Conservation (phyloP, 768 basidiomycete genomes). For the Tylopilus subfusipes region DNA sequence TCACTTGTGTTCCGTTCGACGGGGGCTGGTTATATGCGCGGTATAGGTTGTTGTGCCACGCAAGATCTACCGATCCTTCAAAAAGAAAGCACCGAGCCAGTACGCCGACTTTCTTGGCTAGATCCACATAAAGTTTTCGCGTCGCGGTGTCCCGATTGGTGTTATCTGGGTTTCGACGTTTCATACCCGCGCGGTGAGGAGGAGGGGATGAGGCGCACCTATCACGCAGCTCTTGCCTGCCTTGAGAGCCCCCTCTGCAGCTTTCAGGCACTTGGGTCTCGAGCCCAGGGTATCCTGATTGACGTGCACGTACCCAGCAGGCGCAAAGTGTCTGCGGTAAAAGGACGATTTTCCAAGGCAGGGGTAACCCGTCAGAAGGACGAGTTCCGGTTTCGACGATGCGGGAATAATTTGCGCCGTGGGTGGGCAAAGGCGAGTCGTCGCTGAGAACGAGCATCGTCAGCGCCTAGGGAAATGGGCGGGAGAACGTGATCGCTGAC, state of each 20-base stretch:
- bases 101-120: slow-evolving; percentile 55
- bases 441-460: slow-evolving; percentile 28
- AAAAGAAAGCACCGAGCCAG: slow-evolving; percentile 73
- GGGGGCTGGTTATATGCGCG: slow-evolving; percentile 64
- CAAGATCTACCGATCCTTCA: slow-evolving; percentile 70
- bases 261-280: slow-evolving; percentile 71
- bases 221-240: slow-evolving; percentile 69
- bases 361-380: slow-evolving; percentile 61
- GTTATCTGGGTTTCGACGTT: slow-evolving; percentile 56
- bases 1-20: slow-evolving; percentile 23
- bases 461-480: not conserved
- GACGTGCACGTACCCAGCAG: slow-evolving; percentile 71
- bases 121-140: slow-evolving; percentile 64
- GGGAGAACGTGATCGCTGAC: slow-evolving; percentile 14
- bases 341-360: slow-evolving; percentile 81
- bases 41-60: slow-evolving; percentile 93
- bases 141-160: slow-evolving; percentile 79
- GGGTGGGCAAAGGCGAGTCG: slow-evolving; percentile 32
- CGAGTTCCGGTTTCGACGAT: slow-evolving; percentile 39
- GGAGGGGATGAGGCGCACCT: slow-evolving; percentile 42
- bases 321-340: slow-evolving; percentile 63
- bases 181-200: not conserved
- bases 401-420: slow-evolving; percentile 15
- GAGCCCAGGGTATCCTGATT: slow-evolving; percentile 83
- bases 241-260: slow-evolving; percentile 51